Conservation (phyloP, 176 grass and related monocot genomes). For the Eremochloa ophiuroides region DNA sequence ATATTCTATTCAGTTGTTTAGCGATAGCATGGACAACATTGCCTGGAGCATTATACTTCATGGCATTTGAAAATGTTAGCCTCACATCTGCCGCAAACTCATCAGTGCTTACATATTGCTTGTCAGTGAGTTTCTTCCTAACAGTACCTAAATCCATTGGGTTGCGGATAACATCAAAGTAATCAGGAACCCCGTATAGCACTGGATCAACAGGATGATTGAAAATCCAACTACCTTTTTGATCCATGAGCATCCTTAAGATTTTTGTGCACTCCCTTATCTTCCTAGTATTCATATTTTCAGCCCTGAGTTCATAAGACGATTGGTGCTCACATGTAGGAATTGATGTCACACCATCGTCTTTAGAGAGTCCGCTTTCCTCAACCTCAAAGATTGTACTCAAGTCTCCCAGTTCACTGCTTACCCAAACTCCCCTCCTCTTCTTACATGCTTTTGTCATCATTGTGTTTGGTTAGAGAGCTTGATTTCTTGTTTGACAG, state of each 20-base stretch:
- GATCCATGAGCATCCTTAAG: slow-evolving; percentile 62
- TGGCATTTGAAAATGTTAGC: slow-evolving; percentile 83
- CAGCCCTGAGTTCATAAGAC: slow-evolving; percentile 29
- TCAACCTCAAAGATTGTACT: neutral
- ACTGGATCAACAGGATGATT: slow-evolving; percentile 69
- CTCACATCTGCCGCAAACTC: slow-evolving; percentile 79
- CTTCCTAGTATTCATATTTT: slow-evolving; percentile 50
- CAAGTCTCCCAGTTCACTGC: neutral
- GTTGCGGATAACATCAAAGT: slow-evolving; percentile 66
- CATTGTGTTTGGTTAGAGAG: slow-evolving; percentile 28
- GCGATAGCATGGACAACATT: slow-evolving; percentile 72
- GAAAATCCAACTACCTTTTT: slow-evolving; percentile 60
- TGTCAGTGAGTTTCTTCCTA: slow-evolving; percentile 58
- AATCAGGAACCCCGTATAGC: slow-evolving; percentile 61
- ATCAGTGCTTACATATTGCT: slow-evolving; percentile 39
- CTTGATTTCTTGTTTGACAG: slow-evolving; percentile 6
- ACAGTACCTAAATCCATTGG: slow-evolving; percentile 88
- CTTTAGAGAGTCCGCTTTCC: neutral
- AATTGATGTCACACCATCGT: neutral
- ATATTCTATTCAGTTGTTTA: slow-evolving; percentile 54
- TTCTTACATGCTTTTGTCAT: neutral
- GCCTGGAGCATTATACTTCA: slow-evolving; percentile 75
- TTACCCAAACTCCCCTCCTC: neutral
- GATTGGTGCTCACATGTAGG: slow-evolving; percentile 6
- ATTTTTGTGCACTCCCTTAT: slow-evolving; percentile 44